A percentile compares a stretch with the other conserved stretches of the same genome.
These are phyloP conservation scores for Colletotrichum abscissum DNA, from an alignment of 2,329 filamentous ascomycete species.

Conservation along the genomic window DNA sequence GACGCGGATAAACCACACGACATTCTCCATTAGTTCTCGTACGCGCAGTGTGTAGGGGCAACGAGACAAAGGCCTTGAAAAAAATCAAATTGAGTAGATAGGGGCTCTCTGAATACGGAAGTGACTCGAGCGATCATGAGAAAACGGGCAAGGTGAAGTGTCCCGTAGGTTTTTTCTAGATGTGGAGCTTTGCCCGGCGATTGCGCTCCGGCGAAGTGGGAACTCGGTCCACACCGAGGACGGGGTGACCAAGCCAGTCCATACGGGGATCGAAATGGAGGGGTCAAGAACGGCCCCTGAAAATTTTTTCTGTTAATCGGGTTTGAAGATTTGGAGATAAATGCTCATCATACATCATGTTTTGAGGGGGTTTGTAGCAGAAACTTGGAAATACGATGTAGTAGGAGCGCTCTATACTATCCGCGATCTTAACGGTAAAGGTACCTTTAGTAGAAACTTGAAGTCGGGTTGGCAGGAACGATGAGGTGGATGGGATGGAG, in stretches of 20 bases:
- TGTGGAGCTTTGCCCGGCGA: neutral
- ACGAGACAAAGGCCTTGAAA: neutral
- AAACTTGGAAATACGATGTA: neutral
- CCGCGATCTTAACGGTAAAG: neutral
- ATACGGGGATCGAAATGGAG: neutral
- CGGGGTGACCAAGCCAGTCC: slow-evolving; percentile 1
- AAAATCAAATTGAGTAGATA: neutral
- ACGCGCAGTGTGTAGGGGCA: neutral
- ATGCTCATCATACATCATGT: no score
- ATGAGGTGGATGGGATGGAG: slow-evolving; percentile 1
- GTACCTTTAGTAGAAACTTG: neutral
- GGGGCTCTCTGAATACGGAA: neutral
- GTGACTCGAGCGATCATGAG: neutral
- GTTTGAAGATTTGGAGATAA: neutral
- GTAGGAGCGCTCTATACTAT: neutral
- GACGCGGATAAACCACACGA: neutral
- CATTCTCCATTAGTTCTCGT: neutral
- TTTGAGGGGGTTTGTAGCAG: no score
- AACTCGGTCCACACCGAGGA: slow-evolving; percentile 12
- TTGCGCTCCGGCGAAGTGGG: slow-evolving; percentile 4
- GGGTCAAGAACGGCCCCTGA: neutral
- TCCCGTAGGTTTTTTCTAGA: neutral
- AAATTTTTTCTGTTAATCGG: neutral
- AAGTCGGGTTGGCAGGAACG: neutral
- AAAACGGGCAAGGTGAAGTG: neutral